These are phyloP conservation scores for Aschersonia sp. DNA, from an alignment of 2,329 filamentous ascomycete species.

Conservation along the genomic window DNA sequence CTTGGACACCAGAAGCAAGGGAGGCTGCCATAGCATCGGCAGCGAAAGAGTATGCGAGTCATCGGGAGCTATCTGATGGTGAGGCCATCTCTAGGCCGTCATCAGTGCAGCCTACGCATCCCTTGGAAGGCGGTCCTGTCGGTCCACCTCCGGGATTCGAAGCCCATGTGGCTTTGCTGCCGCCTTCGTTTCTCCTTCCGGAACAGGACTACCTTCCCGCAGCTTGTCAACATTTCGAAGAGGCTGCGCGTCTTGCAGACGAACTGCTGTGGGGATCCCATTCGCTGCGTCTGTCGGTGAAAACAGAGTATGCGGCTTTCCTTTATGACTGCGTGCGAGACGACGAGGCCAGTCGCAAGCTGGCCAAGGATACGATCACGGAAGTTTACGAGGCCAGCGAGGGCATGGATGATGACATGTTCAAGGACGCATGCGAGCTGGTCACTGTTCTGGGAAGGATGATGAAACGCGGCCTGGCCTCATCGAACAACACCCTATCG, in stretches of 20 bases:
- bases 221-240: constrained; percentile 68
- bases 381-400: constrained; percentile 87
- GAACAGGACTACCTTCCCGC: constrained; percentile 67
- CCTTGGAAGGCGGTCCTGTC: constrained; percentile 44
- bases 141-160: constrained; percentile 41
- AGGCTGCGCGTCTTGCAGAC: constrained; percentile 62
- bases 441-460: constrained; percentile 78
- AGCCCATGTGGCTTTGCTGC: constrained; percentile 19
- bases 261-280: constrained; percentile 72
- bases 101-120: constrained; percentile 32
- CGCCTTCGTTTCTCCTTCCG: constrained; percentile 66
- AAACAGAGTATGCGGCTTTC: constrained; percentile 86
- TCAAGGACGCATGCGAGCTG: constrained; percentile 77
- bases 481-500: constrained; percentile 18
- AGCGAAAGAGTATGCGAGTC: constrained; percentile 28
- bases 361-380: constrained; percentile 72
- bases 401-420: constrained; percentile 91
- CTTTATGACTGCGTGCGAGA: constrained; percentile 88
- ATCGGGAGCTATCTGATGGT: constrained; percentile 29
- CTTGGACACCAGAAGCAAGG: constrained; percentile 31
- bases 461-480: constrained; percentile 58
- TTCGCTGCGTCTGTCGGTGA: constrained; percentile 75
- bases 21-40: constrained; percentile 17
- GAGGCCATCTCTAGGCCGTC: constrained; percentile 24
- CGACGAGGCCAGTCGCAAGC: constrained; percentile 53